Percentiles rank a stretch among this genome's conserved stretches.
phyloP scores from a whole-genome alignment of 2,329 filamentous ascomycete genomes.

The Fusarium phyllophilum region DNA sequence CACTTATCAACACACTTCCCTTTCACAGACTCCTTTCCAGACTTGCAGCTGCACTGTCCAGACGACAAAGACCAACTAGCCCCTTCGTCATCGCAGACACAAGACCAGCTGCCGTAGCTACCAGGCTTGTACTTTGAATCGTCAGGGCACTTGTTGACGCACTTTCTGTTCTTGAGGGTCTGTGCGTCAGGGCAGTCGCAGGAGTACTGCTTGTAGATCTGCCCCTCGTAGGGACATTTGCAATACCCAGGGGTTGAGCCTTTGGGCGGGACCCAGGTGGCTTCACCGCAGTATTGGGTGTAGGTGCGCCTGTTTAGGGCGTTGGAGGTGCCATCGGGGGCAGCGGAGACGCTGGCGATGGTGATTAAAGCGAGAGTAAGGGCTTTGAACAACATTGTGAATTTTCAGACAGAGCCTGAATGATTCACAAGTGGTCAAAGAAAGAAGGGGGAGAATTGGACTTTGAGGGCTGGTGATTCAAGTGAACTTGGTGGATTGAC shows the following conservation, averaged over 20 bases:
- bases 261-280: not conserved
- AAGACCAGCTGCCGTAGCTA: not conserved
- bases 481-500: accelerated
- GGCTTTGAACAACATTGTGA: not conserved
- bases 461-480: too few relatives aligned
- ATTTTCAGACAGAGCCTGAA: accelerated
- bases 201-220: not conserved
- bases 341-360: not conserved
- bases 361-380: not conserved
- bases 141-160: not conserved
- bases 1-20: not conserved
- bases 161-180: not conserved
- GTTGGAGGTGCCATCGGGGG: not conserved
- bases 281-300: not conserved
- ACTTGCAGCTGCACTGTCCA: not conserved
- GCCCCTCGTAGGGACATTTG: not conserved
- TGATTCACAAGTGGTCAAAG: not conserved
- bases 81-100: not conserved
- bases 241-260: not conserved
- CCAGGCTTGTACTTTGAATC: not conserved
- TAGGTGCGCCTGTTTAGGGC: not conserved
- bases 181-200: not conserved
- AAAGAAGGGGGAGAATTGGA: accelerated
- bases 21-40: not conserved
- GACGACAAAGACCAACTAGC: not conserved